Base-by-base conservation (phyloP, 306 rosid species). In the Rosa multiflora region DNA sequence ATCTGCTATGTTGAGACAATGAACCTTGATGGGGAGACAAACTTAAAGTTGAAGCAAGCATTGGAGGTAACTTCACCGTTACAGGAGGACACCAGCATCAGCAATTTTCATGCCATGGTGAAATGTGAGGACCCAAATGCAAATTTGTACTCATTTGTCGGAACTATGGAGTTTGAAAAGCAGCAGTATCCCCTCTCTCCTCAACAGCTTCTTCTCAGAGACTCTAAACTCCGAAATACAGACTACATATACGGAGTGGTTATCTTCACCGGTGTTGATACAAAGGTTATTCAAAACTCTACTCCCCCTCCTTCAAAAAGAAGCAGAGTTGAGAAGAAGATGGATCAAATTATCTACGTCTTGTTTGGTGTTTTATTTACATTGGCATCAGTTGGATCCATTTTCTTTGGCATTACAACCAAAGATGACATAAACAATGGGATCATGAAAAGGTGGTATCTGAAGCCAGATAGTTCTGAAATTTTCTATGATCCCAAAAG, bases 1-100 rank as follows among this genome's bases (percentile, higher is more conserved):
- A 61, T 95, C 62, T 93, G 98, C 87, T 95, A 95, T 71, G 99
- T 95, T 40, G 98, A 95, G 87, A 95, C 99, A 39, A 95, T 91
- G 99, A 95, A 89, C 84, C 94, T 95, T 74, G 99, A 95, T 69
- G 98, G 99, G 11, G 99, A 95, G 90, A 95, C 99, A 79, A 95
- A 95, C 86, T 81, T 95, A 63, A 95, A 95, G 85, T 39, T 91
- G 71, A 95, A 93, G 80, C 98, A 95, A 83, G 96, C 88, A 26
- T 88, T 93, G 89, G 99, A 90, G 75, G 92, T 83, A 47, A 91
- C 96, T 72, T 93, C 91, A 35, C 83, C 72, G 74, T 76, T 91
- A 79, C 86, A 78, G 0, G 93, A 90, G 49, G 93, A 92, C 43
- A 63, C 76, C 15, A 39, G 83, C 73, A 88, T 93, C 77, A 14